A percentile compares a stretch with the other conserved stretches of the same genome.
These are phyloP conservation scores for Fusarium napiforme DNA, from an alignment of 2,329 filamentous ascomycete genomes.

Conservation along the genomic window DNA sequence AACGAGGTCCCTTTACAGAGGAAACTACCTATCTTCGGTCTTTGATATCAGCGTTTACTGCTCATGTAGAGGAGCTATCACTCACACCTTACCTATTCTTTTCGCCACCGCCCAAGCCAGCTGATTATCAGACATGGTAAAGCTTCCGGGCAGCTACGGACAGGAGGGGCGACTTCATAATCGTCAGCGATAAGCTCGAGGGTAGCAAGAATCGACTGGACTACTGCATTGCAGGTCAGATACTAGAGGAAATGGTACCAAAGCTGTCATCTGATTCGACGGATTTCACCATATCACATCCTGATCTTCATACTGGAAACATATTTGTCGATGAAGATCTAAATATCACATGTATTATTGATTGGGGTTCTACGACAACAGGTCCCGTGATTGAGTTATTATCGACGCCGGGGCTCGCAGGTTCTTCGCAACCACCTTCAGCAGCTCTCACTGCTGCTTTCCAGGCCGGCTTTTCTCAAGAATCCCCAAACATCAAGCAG, in stretches of 20 bases:
- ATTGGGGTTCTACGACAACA: neutral
- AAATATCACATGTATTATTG: neutral
- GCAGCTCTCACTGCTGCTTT: neutral
- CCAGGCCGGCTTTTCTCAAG: slow-evolving; percentile 1
- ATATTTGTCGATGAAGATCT: neutral
- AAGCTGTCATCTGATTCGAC: accelerated
- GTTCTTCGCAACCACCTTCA: neutral
- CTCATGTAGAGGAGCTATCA: neutral
- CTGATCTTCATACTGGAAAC: neutral
- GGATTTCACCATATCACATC: neutral
- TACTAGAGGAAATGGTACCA: neutral
- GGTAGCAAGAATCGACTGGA: neutral
- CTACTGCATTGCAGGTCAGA: neutral
- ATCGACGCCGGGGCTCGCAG: neutral
- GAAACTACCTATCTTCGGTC: accelerated
- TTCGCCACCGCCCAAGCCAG: neutral
- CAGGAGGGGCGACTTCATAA: neutral
- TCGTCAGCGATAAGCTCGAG: accelerated
- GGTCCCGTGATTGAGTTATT: neutral
- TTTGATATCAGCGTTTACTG: neutral
- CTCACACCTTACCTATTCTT: neutral
- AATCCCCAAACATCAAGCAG: neutral
- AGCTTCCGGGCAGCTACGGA: neutral
- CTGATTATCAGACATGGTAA: neutral
- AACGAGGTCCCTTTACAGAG: neutral